Conservation (phyloP, 129 eudicot species). For the Helianthus tuberosus region DNA sequence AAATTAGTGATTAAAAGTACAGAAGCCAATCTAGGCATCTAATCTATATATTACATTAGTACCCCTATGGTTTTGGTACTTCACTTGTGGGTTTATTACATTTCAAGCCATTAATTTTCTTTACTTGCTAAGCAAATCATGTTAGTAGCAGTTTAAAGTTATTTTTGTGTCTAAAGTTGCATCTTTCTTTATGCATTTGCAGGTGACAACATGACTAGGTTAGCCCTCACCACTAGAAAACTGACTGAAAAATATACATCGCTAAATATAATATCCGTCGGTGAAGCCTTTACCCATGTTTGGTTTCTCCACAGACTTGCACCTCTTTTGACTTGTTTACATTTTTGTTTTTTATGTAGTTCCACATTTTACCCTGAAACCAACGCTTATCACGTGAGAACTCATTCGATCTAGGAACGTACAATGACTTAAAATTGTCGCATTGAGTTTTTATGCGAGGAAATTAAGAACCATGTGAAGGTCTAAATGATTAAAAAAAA, state of each 20-base stretch:
- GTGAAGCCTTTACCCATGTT: no score
- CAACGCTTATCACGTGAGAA: no score
- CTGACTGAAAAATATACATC: no score
- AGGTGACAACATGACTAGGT: background rate
- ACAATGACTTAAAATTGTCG: no score
- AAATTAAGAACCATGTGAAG: background rate
- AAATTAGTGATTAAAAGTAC: background rate
- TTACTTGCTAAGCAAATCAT: background rate
- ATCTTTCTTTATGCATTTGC: background rate
- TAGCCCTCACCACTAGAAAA: no score
- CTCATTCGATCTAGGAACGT: no score
- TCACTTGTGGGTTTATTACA: constrained; percentile 3
- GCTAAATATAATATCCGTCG: no score
- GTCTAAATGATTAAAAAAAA: background rate
- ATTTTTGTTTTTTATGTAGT: no score
- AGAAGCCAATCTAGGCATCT: background rate
- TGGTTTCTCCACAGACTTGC: no score
- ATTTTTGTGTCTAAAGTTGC: background rate
- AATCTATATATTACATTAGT: background rate
- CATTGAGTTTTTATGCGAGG: background rate
- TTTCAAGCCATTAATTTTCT: background rate
- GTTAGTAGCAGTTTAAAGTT: background rate
- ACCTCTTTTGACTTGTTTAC: no score
- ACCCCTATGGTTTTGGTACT: background rate
- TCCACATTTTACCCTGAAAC: no score